A percentile compares a stretch with the other conserved stretches of the same genome.
These are phyloP conservation scores for Sicyos edulis DNA, from an alignment of 306 rosid genomes.

Conservation along the genomic window DNA sequence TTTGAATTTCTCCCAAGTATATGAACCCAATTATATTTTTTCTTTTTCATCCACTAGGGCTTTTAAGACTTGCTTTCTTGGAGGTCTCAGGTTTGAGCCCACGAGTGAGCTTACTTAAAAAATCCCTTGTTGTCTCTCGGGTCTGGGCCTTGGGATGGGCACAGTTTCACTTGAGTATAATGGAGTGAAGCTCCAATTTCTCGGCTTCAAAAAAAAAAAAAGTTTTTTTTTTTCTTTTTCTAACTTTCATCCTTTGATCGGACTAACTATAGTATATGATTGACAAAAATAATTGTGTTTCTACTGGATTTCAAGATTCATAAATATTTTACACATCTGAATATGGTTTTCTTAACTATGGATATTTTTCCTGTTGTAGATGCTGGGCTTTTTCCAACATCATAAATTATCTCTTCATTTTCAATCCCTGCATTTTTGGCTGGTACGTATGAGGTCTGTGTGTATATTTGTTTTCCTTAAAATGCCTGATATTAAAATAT, in stretches of 20 bases:
- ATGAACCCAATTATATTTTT: background rate
- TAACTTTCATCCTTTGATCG: background rate
- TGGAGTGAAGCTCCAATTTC: no score
- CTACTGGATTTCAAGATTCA: conserved; percentile 10
- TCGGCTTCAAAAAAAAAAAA: no score
- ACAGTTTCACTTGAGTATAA: no score
- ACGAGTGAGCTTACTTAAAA: no score
- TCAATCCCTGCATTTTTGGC: conserved; percentile 83
- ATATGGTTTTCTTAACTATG: background rate
- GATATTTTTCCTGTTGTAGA: conserved; percentile 41
- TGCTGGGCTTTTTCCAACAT: conserved; percentile 82
- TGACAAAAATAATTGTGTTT: background rate
- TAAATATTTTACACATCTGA: background rate
- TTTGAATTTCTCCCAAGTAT: background rate
- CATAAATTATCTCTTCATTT: conserved; percentile 75
- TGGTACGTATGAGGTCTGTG: conserved; percentile 48
- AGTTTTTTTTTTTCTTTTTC: no score
- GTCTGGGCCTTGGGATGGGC: no score
- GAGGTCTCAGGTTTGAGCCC: no score
- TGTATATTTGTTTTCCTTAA: background rate
- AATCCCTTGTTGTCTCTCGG: no score
- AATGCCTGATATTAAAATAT: conserved; percentile 13
- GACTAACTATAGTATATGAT: background rate
- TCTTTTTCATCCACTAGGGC: no score
- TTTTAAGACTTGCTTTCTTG: no score